Evolutionary conservation across 345 rosid genomes (phyloP), one percentile per base, ranked within the genome.

Genomic region (Camelina hispida): DNA sequence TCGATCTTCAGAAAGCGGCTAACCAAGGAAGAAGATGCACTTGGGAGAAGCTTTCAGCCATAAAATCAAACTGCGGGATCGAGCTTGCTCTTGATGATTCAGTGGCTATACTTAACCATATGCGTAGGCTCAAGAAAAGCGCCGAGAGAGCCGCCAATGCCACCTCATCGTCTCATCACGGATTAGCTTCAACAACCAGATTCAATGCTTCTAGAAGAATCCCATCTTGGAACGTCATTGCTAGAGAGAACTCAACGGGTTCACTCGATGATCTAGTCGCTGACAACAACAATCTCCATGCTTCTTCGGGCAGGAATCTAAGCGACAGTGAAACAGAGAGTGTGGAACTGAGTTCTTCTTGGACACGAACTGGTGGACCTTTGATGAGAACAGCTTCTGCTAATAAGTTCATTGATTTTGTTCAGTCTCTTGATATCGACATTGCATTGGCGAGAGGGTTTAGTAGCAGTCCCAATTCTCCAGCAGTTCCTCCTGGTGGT

Each of bases 1-100:
- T 81, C 25, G 97, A 89, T 85, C 88, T 91, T 66, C 93, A 91
- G 42, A 91, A 91, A 77, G 97, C 97, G 2, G 83, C 86, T 65
- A 91, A 89, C 86, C 99, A 95, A 79, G 99, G 98, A 64, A 89
- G 99, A 66, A 87, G 99, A 80, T 87, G 99, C 78, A 95, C 99
- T 37, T 93, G 99, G 99, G 99, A 95, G 82, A 95, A 95, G 91
- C 96, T 95, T 52, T 90, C 99, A 4, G 98, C 97, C 34, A 91
- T 93, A 5, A 95, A 95, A 86, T 97, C 96, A 46, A 90, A 95
- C 83, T 95, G 97, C 5, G 97, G 93, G 11, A 95, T 93, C 38
- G 98, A 95, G 83, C 97, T 92, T 64, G 93, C 93, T n/a, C 97
- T 95, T 42, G 99, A 95, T 43, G 99, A 95, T 80, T 92, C 93